Base-by-base conservation (phyloP, 306 rosid species). In the Lathyrus sativus region DNA sequence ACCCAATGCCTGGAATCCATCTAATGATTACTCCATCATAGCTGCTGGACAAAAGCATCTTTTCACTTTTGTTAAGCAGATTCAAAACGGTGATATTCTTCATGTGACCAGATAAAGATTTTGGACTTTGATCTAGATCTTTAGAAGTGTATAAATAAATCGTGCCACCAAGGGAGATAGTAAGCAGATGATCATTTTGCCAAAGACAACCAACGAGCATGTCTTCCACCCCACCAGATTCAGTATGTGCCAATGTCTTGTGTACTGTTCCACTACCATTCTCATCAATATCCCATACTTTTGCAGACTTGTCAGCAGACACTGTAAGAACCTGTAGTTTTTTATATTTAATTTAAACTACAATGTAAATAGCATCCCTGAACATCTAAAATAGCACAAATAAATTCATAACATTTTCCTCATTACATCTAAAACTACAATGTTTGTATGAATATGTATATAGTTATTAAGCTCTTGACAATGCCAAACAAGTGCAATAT, bases 241-340 rank as follows among this genome's bases (percentile, higher is more conserved):
- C 92, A 60, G 86, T 79, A 78, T 29, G 45, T 4, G 79, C 29
- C 80, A 88, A 75, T 14, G 89, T 95, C 86, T 75, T 87, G 45
- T 73, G 75, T 62, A 95, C 66, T 62, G 64, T 85, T 79, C 96
- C 96, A 73, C 76, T 84, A 66, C 95, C 91, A 60, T 90, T 87
- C 72, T 88, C 92, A 56, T 82, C 78, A 71, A 90, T 84, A 72
- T 84, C 86, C 99, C 99, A 95, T 42, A 90, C 61, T 76, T 88
- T 95, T 28, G 99, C 99, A n/a, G 95, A 72, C 76, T 90, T 90
- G 84, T 95, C 99, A 76, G 99, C 99, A 54, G 99, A 95, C 62
- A 83, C 99, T 11, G 99, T 88, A 79, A 90, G 81, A 74, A 88
- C 95, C 99, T 95, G 74, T 18, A 61, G 54, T 22, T 65, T 39